phyloP scores from a whole-genome alignment of 108 stramenopile species.

The Skeletonema marinoi region DNA sequence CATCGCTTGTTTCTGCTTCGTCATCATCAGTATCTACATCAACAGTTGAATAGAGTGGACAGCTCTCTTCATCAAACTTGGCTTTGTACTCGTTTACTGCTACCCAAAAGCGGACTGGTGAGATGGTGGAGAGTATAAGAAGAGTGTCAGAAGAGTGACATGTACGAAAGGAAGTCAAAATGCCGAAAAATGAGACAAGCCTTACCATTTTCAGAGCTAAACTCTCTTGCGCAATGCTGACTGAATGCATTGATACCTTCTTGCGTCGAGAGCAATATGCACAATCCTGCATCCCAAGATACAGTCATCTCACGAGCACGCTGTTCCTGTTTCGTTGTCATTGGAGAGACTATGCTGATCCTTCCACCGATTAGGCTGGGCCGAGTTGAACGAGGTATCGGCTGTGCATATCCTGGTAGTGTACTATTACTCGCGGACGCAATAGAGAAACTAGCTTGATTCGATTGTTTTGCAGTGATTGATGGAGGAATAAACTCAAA shows the following conservation, averaged over 20 bases:
- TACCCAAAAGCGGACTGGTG: conserved; percentile 40
- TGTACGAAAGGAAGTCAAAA: background rate
- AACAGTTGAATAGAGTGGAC: background rate
- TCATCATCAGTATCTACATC: background rate
- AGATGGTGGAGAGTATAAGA: background rate
- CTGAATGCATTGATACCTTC: conserved; percentile 44
- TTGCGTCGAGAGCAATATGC: conserved; percentile 41
- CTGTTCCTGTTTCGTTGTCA: background rate
- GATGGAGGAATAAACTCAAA: conserved; percentile 25
- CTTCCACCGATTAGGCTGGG: background rate
- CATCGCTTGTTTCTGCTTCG: background rate
- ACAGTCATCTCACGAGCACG: conserved; percentile 13
- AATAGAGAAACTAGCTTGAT: conserved; percentile 11
- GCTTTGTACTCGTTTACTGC: conserved; percentile 50
- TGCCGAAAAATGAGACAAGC: background rate
- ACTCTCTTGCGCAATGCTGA: conserved; percentile 50
- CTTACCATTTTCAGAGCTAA: conserved; percentile 35
- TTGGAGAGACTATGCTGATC: background rate
- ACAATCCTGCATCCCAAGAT: conserved; percentile 53
- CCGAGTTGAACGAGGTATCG: conserved; percentile 16
- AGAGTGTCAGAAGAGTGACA: background rate
- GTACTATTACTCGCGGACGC: too few species aligned
- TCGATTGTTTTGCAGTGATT: conserved; percentile 8
- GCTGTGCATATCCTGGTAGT: conserved; percentile 40
- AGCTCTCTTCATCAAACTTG: conserved; percentile 27